Conservation (phyloP, 2,329 filamentous ascomycete species). For the Epichloe glyceriae region DNA sequence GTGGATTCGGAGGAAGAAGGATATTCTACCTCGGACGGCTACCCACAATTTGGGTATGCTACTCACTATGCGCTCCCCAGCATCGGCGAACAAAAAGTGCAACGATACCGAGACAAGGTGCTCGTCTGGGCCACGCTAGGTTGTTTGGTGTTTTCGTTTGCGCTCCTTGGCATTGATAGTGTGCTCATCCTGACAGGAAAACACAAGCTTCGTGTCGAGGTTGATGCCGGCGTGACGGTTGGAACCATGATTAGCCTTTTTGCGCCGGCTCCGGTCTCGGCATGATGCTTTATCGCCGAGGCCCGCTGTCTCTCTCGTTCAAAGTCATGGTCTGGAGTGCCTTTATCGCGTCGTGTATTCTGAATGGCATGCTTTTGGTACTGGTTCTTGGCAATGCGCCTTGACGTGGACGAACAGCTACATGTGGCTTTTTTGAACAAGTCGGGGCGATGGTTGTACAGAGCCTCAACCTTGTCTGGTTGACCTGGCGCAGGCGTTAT, state of each 20-base stretch:
- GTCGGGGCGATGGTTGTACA: not conserved
- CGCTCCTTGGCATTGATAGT: constrained; percentile 51
- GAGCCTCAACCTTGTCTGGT: not conserved
- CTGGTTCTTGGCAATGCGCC: constrained; percentile 27
- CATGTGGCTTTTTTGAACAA: not conserved
- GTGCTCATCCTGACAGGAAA: constrained; percentile 56
- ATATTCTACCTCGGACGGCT: constrained; percentile 40
- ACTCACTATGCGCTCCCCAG: constrained; percentile 42
- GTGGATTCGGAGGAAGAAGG: constrained; percentile 31
- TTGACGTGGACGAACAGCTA: constrained; percentile 9
- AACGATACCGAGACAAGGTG: constrained; percentile 38
- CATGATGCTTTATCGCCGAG: constrained; percentile 40
- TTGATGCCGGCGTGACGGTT: constrained; percentile 59
- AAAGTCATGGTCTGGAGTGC: constrained; percentile 26
- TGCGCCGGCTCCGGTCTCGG: constrained; percentile 50
- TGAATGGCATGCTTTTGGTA: constrained; percentile 31
- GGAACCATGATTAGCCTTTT: constrained; percentile 55
- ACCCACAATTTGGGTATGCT: constrained; percentile 36
- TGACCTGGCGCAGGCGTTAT: not conserved
- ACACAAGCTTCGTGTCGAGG: constrained; percentile 54
- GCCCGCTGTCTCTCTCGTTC: constrained; percentile 28
- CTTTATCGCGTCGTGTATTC: constrained; percentile 25
- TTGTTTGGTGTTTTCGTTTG: constrained; percentile 44
- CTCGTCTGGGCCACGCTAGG: constrained; percentile 40
- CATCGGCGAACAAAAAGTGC: constrained; percentile 36